Evolutionary conservation across 179 eudicot species (phyloP).

Genomic region (Beta corolliflora): DNA sequence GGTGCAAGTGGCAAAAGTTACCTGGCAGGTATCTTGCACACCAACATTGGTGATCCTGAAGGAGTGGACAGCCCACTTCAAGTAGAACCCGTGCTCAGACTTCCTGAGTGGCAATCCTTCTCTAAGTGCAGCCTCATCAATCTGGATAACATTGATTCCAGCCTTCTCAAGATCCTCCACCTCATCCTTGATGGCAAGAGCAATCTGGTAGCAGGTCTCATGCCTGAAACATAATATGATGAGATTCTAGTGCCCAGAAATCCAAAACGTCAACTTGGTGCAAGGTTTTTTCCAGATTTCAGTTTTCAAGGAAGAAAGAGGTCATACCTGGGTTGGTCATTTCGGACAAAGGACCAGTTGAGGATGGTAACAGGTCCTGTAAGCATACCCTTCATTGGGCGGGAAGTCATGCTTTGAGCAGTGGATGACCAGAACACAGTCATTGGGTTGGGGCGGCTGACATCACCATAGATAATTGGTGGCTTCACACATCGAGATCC

Average conservation of each 20-base stretch:
- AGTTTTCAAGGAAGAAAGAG: neutral
- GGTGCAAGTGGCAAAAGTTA: slow-evolving; percentile 21
- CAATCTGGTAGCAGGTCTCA: slow-evolving; percentile 91
- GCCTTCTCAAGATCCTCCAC: slow-evolving; percentile 91
- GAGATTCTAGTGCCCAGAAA: neutral
- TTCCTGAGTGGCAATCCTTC: slow-evolving; percentile 82
- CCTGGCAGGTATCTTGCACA: slow-evolving; percentile 85
- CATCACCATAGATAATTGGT: slow-evolving; percentile 95
- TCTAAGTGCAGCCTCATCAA: slow-evolving; percentile 86
- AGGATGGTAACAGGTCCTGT: slow-evolving; percentile 97
- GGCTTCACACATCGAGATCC: slow-evolving; percentile 99
- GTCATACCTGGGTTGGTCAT: slow-evolving; percentile 87
- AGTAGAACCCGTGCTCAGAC: slow-evolving; percentile 69
- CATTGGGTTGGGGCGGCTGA: slow-evolving; percentile 95
- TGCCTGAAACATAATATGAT: slow-evolving; percentile 41
- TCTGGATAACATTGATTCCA: slow-evolving; percentile 59
- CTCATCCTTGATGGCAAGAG: slow-evolving; percentile 88
- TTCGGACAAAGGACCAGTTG: slow-evolving; percentile 93
- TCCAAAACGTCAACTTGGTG: neutral
- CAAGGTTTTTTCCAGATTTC: neutral
- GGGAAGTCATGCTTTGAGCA: slow-evolving; percentile 93
- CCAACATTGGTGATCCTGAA: slow-evolving; percentile 92
- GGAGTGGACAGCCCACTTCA: slow-evolving; percentile 97
- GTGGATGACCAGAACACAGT: slow-evolving; percentile 90
- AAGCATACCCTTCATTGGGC: slow-evolving; percentile 99